phyloP scores from a whole-genome alignment of 768 basidiomycete genomes.

The Fomitopsis pulvina region DNA sequence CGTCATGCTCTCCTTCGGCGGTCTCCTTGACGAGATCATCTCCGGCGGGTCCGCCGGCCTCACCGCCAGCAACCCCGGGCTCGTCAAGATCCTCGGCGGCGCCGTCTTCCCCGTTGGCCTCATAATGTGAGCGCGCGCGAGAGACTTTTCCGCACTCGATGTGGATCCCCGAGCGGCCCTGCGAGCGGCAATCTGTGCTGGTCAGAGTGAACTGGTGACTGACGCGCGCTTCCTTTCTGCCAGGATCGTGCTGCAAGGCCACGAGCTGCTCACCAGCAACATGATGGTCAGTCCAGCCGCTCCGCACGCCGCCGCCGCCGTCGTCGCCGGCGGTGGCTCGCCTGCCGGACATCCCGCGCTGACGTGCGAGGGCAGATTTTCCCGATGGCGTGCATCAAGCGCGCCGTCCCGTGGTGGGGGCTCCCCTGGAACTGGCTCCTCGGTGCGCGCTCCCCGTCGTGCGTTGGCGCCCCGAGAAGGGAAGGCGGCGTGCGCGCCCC shows the following conservation, averaged over 20 bases:
- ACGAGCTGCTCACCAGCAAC: conserved; percentile 69
- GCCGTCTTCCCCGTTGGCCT: conserved; percentile 74
- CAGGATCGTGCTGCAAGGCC: conserved; percentile 69
- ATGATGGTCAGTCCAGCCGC: conserved; percentile 53
- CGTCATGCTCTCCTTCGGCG: conserved; percentile 70
- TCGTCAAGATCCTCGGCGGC: conserved; percentile 59
- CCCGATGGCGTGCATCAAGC: conserved; percentile 59
- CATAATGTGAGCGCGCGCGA: conserved; percentile 47
- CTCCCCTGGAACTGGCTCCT: conserved; percentile 63
- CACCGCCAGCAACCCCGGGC: conserved; percentile 49
- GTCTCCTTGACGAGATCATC: conserved; percentile 53
- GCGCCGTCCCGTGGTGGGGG: conserved; percentile 65
- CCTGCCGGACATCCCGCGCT: background rate
- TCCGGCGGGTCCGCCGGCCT: conserved; percentile 52
- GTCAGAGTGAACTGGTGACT: background rate
- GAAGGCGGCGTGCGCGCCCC: too few relatives aligned
- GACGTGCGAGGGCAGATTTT: conserved; percentile 39
- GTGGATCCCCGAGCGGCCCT: too few relatives aligned
- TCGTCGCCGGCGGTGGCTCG: background rate
- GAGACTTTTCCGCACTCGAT: background rate
- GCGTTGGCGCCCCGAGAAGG: too few relatives aligned
- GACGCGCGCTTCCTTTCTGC: background rate
- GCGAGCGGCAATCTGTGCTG: background rate
- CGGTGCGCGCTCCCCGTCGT: conserved; percentile 33
- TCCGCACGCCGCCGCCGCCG: too few relatives aligned